phyloP scores from a whole-genome alignment of 441 rosid genomes.

The Codiaeum variegatum region DNA sequence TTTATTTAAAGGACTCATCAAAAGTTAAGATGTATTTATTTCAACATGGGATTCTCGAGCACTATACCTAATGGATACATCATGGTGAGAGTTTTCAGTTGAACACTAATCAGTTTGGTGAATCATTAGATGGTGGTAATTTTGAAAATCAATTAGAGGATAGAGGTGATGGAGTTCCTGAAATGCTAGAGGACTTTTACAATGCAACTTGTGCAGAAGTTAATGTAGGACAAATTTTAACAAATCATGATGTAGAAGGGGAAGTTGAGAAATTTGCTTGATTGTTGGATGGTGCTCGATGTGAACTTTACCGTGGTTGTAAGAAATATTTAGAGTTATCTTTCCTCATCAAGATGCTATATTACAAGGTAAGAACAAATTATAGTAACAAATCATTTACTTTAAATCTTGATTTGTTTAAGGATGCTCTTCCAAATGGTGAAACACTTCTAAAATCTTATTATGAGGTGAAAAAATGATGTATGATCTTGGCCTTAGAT shows the following conservation, averaged over 20 bases:
- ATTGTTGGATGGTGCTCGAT: background rate
- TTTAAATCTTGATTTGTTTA: background rate
- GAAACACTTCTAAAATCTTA: background rate
- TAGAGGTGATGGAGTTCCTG: too few species aligned
- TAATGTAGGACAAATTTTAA: background rate
- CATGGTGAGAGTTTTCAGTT: too few species aligned
- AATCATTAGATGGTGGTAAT: too few species aligned
- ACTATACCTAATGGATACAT: too few species aligned
- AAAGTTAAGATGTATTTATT: too few species aligned
- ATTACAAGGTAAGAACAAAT: background rate
- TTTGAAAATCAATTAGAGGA: too few species aligned
- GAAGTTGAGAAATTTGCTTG: background rate
- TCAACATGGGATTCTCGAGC: too few species aligned
- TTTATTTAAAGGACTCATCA: too few species aligned
- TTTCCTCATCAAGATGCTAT: background rate
- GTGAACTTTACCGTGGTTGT: background rate
- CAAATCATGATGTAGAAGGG: background rate
- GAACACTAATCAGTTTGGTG: too few species aligned
- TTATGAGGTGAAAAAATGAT: background rate
- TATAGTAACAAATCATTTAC: background rate
- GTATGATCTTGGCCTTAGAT: background rate
- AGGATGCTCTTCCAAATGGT: background rate
- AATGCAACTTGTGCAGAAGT: background rate
- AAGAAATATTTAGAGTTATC: background rate
- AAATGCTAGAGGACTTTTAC: background rate